Percentiles rank a stretch among this genome's conserved stretches.
Evolutionary conservation across 2,329 filamentous ascomycete species (phyloP).

Genomic region (Diplocarpon rosae): DNA sequence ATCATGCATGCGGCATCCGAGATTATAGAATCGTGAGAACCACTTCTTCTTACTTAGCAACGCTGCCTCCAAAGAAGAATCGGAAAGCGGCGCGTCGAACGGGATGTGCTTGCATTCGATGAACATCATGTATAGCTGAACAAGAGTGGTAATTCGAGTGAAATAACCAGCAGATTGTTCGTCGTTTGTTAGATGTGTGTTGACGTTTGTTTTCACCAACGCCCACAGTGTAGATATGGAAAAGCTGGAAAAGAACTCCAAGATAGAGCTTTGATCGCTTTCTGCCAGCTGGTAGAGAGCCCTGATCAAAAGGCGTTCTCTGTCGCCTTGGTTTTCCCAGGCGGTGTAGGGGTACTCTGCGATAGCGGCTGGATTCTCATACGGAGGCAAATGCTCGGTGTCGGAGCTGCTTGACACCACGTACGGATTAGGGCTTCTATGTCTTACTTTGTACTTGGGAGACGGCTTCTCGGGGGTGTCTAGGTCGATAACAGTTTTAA

Average conservation of each 20-base stretch:
- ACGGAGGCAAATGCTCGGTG: conserved; percentile 10
- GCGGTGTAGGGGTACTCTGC: conserved; percentile 11
- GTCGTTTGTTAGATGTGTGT: conserved; percentile 10
- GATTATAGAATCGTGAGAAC: conserved; percentile 10
- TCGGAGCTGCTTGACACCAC: background rate
- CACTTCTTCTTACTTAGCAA: background rate
- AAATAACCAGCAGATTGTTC: conserved; percentile 5
- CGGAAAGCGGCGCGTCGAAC: background rate
- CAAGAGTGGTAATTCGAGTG: conserved; percentile 16
- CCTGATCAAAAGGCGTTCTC: conserved; percentile 33
- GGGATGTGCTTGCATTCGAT: background rate
- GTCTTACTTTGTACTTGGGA: too few relatives aligned
- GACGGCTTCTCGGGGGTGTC: background rate
- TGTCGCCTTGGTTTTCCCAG: conserved; percentile 18
- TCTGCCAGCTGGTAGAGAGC: conserved; percentile 27
- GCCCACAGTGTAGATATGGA: background rate
- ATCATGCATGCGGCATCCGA: conserved; percentile 7
- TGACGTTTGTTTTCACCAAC: conserved; percentile 6
- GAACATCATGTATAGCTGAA: conserved; percentile 10
- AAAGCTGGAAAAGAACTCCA: conserved; percentile 8
- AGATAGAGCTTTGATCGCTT: conserved; percentile 1
- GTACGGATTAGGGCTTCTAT: too few relatives aligned
- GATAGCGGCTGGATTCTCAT: conserved; percentile 17
- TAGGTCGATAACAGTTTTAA: background rate
- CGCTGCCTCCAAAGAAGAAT: background rate